Conservation (phyloP, 495 filamentous ascomycete genomes). For the Mycothermus thermophilus region DNA sequence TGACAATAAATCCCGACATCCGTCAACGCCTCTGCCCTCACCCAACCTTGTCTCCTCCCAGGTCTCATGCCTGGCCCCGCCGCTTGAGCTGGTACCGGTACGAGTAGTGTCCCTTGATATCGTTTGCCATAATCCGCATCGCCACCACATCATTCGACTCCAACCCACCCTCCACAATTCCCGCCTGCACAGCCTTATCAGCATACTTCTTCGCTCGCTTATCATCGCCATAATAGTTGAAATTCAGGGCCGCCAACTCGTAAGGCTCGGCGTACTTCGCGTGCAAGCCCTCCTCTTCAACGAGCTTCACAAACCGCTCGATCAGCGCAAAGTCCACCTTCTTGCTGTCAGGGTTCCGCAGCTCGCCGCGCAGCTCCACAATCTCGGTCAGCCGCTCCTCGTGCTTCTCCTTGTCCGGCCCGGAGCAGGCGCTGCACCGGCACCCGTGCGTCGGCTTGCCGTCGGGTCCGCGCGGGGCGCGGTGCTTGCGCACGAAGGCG, state of each 20-base stretch:
- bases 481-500: slow-evolving; percentile 11
- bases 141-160: slow-evolving; percentile 13
- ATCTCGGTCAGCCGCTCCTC: slow-evolving; percentile 17
- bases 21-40: neutral
- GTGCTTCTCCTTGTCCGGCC: slow-evolving; percentile 4
- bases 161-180: slow-evolving; percentile 15
- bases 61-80: neutral
- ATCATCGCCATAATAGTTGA: slow-evolving; percentile 20
- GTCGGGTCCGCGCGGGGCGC: neutral
- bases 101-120: slow-evolving; percentile 13
- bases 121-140: slow-evolving; percentile 12
- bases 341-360: slow-evolving; percentile 18
- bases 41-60: neutral
- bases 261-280: slow-evolving; percentile 19
- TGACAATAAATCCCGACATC: neutral
- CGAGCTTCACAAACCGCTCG: slow-evolving; percentile 16
- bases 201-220: slow-evolving; percentile 16
- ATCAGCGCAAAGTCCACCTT: slow-evolving; percentile 17
- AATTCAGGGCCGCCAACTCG: slow-evolving; percentile 27
- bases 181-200: slow-evolving; percentile 16
- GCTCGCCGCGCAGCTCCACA: slow-evolving; percentile 10
- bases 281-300: slow-evolving; percentile 17
- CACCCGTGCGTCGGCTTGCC: slow-evolving; percentile 3
- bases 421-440: slow-evolving; percentile 13
- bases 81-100: slow-evolving; percentile 8